Evolutionary conservation across 352 stramenopile species (phyloP).

Genomic region (Globisporangium nagaii): DNA sequence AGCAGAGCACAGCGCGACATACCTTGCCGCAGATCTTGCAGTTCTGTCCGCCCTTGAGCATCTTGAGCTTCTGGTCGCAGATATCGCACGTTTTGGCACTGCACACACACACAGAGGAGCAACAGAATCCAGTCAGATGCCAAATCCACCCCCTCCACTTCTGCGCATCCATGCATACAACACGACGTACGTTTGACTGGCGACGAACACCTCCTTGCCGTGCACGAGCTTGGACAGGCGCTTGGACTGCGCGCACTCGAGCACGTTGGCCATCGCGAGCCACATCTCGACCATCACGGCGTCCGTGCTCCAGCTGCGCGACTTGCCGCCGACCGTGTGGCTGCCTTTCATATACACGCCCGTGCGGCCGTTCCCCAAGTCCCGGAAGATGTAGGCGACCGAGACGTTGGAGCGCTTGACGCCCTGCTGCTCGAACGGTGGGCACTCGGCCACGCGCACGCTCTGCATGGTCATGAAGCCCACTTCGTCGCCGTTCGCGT

Average conservation of each 20-base stretch:
- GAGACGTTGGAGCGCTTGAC: conserved; percentile 43
- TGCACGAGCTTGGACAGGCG: conserved; percentile 45
- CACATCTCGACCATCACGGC: conserved; percentile 53
- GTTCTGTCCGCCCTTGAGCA: conserved; percentile 39
- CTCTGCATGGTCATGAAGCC: conserved; percentile 64
- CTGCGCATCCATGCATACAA: too few relatives aligned
- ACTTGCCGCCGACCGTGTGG: conserved; percentile 48
- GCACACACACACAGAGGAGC: neutral
- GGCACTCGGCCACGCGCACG: conserved; percentile 42
- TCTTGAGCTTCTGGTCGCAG: conserved; percentile 53
- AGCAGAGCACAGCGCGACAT: neutral
- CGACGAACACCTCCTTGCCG: conserved; percentile 45
- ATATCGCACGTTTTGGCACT: conserved; percentile 52
- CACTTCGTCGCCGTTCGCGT: conserved; percentile 42
- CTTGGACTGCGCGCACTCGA: conserved; percentile 59
- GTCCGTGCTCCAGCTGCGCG: conserved; percentile 50
- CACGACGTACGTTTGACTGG: conserved; percentile 38
- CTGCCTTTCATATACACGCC: conserved; percentile 61
- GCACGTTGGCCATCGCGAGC: conserved; percentile 41
- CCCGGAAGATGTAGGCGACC: conserved; percentile 64
- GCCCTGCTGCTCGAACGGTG: conserved; percentile 48
- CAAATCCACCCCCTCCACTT: too few relatives aligned
- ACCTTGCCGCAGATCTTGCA: conserved; percentile 65
- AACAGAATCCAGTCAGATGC: neutral
- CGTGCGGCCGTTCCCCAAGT: conserved; percentile 39